These are phyloP conservation scores for Fusarium coicis DNA, from an alignment of 2,329 filamentous ascomycete species.

Conservation along the genomic window DNA sequence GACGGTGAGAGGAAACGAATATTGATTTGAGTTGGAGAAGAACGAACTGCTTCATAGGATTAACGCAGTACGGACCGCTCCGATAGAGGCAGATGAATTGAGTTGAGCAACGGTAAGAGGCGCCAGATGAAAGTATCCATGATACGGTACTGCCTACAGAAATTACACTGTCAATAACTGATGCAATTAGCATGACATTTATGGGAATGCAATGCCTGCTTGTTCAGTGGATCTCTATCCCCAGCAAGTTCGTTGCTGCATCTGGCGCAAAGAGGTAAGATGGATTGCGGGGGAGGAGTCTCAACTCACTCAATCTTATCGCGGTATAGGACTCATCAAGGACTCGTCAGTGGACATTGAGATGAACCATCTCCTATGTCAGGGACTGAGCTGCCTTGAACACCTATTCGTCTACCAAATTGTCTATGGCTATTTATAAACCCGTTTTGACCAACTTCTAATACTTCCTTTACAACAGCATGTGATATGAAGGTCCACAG, in stretches of 20 bases:
- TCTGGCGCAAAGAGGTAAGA: conserved; percentile 23
- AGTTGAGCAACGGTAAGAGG: not conserved
- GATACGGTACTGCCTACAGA: not conserved
- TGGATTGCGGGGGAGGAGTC: conserved; percentile 31
- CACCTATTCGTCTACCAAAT: not conserved
- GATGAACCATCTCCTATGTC: not conserved
- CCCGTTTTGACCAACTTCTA: too few relatives aligned
- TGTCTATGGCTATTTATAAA: not conserved
- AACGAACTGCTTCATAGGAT: not conserved
- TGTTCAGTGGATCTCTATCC: conserved; percentile 6
- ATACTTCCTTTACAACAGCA: too few relatives aligned
- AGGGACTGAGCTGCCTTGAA: accelerated
- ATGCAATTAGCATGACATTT: not conserved
- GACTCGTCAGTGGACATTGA: not conserved
- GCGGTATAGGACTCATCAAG: not conserved
- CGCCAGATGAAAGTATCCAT: not conserved
- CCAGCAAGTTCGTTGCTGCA: not conserved
- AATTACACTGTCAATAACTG: not conserved
- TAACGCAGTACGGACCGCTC: conserved; percentile 15
- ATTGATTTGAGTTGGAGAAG: not conserved
- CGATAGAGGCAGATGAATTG: not conserved
- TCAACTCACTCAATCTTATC: not conserved
- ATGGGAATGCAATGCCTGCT: not conserved
- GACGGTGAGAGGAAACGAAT: conserved; percentile 2
- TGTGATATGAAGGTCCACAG: conserved; percentile 2